Conservation (phyloP, 495 filamentous ascomycete genomes). For the Friedmanniomyces simplex region DNA sequence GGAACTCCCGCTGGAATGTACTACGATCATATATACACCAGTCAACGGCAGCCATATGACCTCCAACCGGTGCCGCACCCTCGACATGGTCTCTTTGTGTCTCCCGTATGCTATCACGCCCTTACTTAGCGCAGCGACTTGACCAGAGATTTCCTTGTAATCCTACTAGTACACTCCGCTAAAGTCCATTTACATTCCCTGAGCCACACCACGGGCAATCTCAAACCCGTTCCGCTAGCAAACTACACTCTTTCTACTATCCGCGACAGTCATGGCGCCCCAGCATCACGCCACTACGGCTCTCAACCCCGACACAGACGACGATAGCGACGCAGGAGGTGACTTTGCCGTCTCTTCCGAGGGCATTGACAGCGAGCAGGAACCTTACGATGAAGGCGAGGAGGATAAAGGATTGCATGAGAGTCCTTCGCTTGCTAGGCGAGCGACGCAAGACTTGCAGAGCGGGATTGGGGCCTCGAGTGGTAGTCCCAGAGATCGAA, state of each 20-base stretch:
- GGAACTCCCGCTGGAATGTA: too few species aligned
- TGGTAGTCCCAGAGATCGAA: background rate
- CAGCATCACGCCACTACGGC: conserved; percentile 4
- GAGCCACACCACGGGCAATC: background rate
- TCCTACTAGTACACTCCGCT: too few species aligned
- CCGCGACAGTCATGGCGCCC: conserved; percentile 10
- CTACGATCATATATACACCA: too few species aligned
- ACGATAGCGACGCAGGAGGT: conserved; percentile 4
- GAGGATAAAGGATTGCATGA: conserved; percentile 8
- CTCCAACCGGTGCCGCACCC: too few species aligned
- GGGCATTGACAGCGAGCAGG: background rate
- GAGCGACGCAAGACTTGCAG: conserved; percentile 12
- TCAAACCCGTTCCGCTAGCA: too few species aligned
- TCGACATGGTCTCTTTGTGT: too few species aligned
- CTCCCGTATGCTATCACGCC: too few species aligned
- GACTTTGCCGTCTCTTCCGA: conserved; percentile 11
- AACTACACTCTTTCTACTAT: too few species aligned
- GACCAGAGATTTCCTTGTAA: too few species aligned
- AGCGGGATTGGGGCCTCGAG: background rate
- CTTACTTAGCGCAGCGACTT: too few species aligned
- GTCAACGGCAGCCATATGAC: too few species aligned
- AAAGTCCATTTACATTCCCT: background rate
- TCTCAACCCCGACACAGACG: conserved; percentile 7
- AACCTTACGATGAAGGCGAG: background rate
- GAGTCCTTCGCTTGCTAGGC: conserved; percentile 5